Evolutionary conservation across 768 basidiomycete species (phyloP).

Genomic region (Tulasnella sp.): DNA sequence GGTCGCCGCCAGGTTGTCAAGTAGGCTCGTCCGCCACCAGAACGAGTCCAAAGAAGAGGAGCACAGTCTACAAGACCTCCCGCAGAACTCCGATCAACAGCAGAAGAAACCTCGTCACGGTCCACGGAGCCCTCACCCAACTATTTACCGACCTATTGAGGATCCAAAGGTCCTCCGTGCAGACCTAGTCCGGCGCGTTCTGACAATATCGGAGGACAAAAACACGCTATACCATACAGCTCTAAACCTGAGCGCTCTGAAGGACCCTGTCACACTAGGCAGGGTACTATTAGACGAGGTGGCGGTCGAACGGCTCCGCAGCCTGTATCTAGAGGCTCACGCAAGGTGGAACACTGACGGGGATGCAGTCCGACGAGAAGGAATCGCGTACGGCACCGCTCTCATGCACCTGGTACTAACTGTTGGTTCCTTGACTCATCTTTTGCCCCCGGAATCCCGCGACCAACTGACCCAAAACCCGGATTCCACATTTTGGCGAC

Average conservation of each 20-base stretch:
- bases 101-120: not conserved
- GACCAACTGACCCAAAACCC: not conserved
- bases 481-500: not conserved
- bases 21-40: not conserved
- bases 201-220: not conserved
- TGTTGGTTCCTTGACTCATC: not conserved
- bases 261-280: not conserved
- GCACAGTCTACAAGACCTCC: not conserved
- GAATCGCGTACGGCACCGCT: not conserved
- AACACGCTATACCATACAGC: not conserved
- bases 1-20: not conserved
- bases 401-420: not conserved
- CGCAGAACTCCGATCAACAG: not conserved
- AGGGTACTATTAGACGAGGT: not conserved
- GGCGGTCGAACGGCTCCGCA: not conserved
- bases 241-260: not conserved
- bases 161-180: not conserved
- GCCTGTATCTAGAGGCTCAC: not conserved
- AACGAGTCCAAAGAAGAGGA: not conserved
- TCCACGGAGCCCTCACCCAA: not conserved
- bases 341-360: not conserved
- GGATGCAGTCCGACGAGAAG: not conserved
- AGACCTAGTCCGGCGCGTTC: not conserved
- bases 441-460: not conserved
- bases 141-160: not conserved